Conservation (phyloP, 306 rosid genomes). For the Acacia acuminata region DNA sequence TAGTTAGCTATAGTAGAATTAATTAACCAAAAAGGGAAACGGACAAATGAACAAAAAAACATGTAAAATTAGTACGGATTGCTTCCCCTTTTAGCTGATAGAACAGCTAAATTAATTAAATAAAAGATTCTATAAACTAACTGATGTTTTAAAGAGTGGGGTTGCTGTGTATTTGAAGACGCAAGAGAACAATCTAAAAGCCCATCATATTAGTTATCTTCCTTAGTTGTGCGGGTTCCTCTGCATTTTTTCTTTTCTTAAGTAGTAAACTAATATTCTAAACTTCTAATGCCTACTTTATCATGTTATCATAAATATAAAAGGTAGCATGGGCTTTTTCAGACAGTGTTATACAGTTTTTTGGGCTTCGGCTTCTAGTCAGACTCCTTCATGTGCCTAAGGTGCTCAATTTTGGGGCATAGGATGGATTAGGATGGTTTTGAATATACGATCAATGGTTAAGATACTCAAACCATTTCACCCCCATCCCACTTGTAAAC, state of each 20-base stretch:
- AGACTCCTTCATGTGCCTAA: background rate
- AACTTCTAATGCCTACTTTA: background rate
- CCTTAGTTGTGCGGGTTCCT: background rate
- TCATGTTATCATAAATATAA: background rate
- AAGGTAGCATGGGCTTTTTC: background rate
- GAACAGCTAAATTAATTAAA: background rate
- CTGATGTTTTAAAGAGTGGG: background rate
- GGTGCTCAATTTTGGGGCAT: background rate
- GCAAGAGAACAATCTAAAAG: background rate
- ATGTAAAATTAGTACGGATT: background rate
- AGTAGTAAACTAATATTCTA: background rate
- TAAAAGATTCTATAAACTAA: background rate
- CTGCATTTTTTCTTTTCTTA: background rate
- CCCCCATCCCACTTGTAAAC: background rate
- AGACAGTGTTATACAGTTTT: background rate
- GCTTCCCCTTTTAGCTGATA: slow-evolving; percentile 8
- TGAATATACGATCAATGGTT: background rate
- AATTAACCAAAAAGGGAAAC: background rate
- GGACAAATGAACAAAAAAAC: background rate
- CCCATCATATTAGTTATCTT: background rate
- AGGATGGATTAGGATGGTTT: background rate
- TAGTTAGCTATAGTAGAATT: background rate
- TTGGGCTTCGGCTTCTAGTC: background rate
- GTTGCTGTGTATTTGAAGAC: background rate
- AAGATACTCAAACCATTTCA: background rate